Base-by-base conservation (phyloP, 306 rosid genomes). In the Gleditsia sinensis region DNA sequence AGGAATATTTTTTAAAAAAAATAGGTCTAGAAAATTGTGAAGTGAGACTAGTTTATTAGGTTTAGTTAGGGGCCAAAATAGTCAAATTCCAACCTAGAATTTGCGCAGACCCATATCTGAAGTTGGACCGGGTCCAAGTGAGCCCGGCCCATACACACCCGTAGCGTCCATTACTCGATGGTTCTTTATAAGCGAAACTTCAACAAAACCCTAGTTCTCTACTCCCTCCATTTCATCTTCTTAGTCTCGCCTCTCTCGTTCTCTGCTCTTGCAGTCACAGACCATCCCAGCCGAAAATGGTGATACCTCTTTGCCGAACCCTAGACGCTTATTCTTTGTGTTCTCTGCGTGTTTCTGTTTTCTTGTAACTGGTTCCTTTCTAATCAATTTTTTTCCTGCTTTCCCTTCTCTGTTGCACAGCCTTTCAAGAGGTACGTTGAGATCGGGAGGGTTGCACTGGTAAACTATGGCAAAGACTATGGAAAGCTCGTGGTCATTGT, bases 351-450 rank as follows among this genome's bases (percentile, higher is more conserved):
- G 8, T 19, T 19, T 36, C 9, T 36, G 4, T 19, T 6, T 39
- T 3, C 45, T 16, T 1, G 6, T 33, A n/a, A 8, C 45, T 33
- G 3, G 1, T 36, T 8, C 5, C 1, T 53, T 1, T 43, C 23
- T 20, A 20, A 32, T 27, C 0, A 2, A 1, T 8, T 32, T 27
- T 66, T 7, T 5, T 17, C 39, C 16, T 67, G 3, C 21, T 14
- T 60, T 50, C 53, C 73, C 27, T 33, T 1, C 45, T n/a, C 28
- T 61, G 13, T 30, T 17, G 10, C 17, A 48, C 28, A 94, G 96
- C 98, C 99, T 67, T 92, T 92, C 91, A 95, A 92, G 89, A 87
- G 99, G 77, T 92, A 50, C 78, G 88, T 92, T 7, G 99, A 95
- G 96, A 88, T 92, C 85, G 99, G 98, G 23, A 83, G 99, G 83